A percentile compares a stretch with the other conserved stretches of the same genome.
phyloP scores from a whole-genome alignment of 345 rosid species.

The Laguncularia racemosa region DNA sequence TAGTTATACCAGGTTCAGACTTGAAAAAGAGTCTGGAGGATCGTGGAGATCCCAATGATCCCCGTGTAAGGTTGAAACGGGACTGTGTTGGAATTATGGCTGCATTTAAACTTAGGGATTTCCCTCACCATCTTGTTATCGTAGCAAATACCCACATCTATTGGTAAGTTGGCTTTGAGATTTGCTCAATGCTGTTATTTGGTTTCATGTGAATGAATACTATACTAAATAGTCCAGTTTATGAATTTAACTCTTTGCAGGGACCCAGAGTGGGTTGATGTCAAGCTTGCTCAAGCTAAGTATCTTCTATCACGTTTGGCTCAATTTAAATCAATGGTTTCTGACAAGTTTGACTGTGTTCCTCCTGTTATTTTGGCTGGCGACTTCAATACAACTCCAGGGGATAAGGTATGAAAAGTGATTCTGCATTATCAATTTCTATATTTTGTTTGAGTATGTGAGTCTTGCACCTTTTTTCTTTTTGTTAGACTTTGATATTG shows the following conservation, averaged over 20 bases:
- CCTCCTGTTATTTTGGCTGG: slow-evolving; percentile 71
- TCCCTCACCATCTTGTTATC: slow-evolving; percentile 44
- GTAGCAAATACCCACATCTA: slow-evolving; percentile 88
- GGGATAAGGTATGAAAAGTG: slow-evolving; percentile 48
- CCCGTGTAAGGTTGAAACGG: slow-evolving; percentile 64
- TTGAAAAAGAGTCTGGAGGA: slow-evolving; percentile 27
- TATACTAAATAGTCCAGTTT: background rate
- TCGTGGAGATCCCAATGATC: slow-evolving; percentile 75
- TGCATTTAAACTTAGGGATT: slow-evolving; percentile 68
- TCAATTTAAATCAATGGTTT: slow-evolving; percentile 45
- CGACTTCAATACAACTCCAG: slow-evolving; percentile 91
- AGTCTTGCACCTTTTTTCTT: background rate
- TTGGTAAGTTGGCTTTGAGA: slow-evolving; percentile 41
- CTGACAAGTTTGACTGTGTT: slow-evolving; percentile 46
- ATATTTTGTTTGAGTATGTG: background rate
- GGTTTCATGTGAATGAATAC: background rate
- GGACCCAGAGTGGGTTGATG: slow-evolving; percentile 93
- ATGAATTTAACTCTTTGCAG: slow-evolving; percentile 22
- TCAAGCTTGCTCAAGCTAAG: slow-evolving; percentile 94
- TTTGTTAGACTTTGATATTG: background rate
- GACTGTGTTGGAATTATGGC: slow-evolving; percentile 93
- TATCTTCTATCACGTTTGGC: slow-evolving; percentile 63
- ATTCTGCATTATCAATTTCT: background rate
- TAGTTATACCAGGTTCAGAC: slow-evolving; percentile 22
- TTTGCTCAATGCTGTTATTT: background rate